Evolutionary conservation across 352 stramenopile species (phyloP).

Genomic region (Aphanomyces stellatus): DNA sequence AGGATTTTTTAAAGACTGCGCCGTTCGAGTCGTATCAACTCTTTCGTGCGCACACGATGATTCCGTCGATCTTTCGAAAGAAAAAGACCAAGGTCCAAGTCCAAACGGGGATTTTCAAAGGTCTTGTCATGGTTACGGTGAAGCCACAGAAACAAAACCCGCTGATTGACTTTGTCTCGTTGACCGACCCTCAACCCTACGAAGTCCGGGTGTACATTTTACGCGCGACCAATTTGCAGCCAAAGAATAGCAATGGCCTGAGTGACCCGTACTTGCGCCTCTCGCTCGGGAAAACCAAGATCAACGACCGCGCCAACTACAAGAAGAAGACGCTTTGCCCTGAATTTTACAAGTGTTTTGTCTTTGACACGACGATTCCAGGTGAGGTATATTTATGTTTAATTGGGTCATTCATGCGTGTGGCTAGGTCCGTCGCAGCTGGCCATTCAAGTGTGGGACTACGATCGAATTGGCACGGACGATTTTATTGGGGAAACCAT

Average conservation of each 20-base stretch:
- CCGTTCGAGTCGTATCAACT: slow-evolving; percentile 74
- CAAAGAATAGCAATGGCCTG: slow-evolving; percentile 70
- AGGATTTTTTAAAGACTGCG: slow-evolving; percentile 54
- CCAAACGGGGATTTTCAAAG: slow-evolving; percentile 72
- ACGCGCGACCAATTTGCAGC: slow-evolving; percentile 54
- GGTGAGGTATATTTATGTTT: slow-evolving; percentile 17
- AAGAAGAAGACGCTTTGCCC: slow-evolving; percentile 71
- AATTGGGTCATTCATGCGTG: not conserved
- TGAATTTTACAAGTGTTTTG: slow-evolving; percentile 66
- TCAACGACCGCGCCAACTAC: slow-evolving; percentile 57
- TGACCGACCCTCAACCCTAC: slow-evolving; percentile 45
- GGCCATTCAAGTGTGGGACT: slow-evolving; percentile 71
- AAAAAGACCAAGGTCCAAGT: slow-evolving; percentile 47
- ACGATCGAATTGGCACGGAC: slow-evolving; percentile 54
- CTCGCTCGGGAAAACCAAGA: slow-evolving; percentile 57
- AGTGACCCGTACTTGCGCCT: slow-evolving; percentile 71
- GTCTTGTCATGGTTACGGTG: slow-evolving; percentile 52
- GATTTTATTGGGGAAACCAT: slow-evolving; percentile 86
- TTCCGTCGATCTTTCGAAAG: slow-evolving; percentile 43
- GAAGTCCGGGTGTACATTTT: slow-evolving; percentile 71
- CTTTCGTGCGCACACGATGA: slow-evolving; percentile 45
- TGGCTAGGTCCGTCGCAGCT: slow-evolving; percentile 49
- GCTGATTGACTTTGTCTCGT: slow-evolving; percentile 35
- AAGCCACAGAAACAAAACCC: slow-evolving; percentile 24
- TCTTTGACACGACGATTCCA: slow-evolving; percentile 56